phyloP scores from a whole-genome alignment of 2,329 filamentous ascomycete genomes.

The Cytospora leucostoma region DNA sequence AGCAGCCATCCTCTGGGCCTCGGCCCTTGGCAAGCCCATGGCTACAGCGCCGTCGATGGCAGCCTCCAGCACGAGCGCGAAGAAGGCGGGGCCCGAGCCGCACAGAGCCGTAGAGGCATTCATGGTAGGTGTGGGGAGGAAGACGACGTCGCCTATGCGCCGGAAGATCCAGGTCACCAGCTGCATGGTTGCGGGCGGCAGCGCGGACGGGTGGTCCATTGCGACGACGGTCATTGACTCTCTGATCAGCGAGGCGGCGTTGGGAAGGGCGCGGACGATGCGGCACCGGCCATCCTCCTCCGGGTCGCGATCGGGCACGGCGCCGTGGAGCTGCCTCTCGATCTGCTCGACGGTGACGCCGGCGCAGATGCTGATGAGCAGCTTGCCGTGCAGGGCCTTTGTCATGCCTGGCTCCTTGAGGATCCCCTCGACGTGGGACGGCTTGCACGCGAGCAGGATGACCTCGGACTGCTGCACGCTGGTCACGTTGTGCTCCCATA shows the following conservation, averaged over 20 bases:
- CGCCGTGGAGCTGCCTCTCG: constrained; percentile 62
- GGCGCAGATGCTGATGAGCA: constrained; percentile 79
- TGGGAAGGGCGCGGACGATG: constrained; percentile 80
- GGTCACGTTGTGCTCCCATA: constrained; percentile 70
- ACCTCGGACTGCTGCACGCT: constrained; percentile 70
- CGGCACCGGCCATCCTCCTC: constrained; percentile 55
- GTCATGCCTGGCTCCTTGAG: constrained; percentile 68
- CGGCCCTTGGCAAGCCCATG: constrained; percentile 72
- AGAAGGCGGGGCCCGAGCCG: constrained; percentile 75
- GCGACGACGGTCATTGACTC: constrained; percentile 84
- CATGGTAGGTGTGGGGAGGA: constrained; percentile 68
- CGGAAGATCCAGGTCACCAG: constrained; percentile 78
- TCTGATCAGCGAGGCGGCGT: constrained; percentile 76
- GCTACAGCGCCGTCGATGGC: constrained; percentile 76
- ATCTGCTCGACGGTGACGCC: constrained; percentile 74
- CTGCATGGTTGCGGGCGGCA: constrained; percentile 48
- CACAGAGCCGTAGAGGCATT: constrained; percentile 74
- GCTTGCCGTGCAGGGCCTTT: constrained; percentile 74
- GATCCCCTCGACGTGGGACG: constrained; percentile 70
- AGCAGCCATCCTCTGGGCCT: constrained; percentile 75
- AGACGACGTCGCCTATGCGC: constrained; percentile 69
- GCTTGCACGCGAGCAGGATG: constrained; percentile 79
- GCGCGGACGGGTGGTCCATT: constrained; percentile 58
- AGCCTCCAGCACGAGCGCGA: constrained; percentile 73
- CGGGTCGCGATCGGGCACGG: constrained; percentile 49